These are phyloP conservation scores for Halophytophthora batemanensis DNA, from an alignment of 352 stramenopile species.

Conservation along the genomic window DNA sequence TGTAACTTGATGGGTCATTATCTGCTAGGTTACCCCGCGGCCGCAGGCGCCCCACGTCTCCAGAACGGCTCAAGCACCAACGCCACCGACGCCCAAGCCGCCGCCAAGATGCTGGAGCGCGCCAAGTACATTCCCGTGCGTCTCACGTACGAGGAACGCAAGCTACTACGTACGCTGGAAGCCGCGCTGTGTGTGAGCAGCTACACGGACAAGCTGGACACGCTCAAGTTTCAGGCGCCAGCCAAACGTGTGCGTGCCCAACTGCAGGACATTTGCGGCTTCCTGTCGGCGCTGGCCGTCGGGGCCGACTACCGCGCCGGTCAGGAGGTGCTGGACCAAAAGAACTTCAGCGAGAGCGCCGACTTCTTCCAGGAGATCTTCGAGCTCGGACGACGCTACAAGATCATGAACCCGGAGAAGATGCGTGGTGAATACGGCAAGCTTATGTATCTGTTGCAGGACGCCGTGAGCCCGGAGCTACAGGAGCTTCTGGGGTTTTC, in stretches of 20 bases:
- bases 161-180: slow-evolving; percentile 93
- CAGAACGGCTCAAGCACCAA: slow-evolving; percentile 9
- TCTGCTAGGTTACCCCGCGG: slow-evolving; percentile 68
- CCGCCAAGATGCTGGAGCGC: slow-evolving; percentile 78
- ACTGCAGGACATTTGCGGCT: slow-evolving; percentile 89
- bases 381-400: slow-evolving; percentile 94
- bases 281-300: slow-evolving; percentile 91
- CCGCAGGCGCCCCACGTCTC: slow-evolving; percentile 20
- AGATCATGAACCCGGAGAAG: slow-evolving; percentile 99
- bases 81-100: slow-evolving; percentile 12
- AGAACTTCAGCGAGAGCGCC: slow-evolving; percentile 87
- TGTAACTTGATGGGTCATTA: slow-evolving; percentile 88
- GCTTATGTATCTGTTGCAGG: slow-evolving; percentile 93
- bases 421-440: slow-evolving; percentile 97
- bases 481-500: slow-evolving; percentile 86
- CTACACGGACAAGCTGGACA: slow-evolving; percentile 94
- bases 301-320: slow-evolving; percentile 87
- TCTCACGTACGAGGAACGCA: slow-evolving; percentile 93
- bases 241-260: slow-evolving; percentile 86
- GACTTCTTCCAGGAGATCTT: slow-evolving; percentile 91
- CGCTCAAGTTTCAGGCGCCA: slow-evolving; percentile 49
- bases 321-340: slow-evolving; percentile 84
- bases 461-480: slow-evolving; percentile 83
- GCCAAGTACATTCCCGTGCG: slow-evolving; percentile 96
- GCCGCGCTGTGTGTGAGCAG: slow-evolving; percentile 90